These are phyloP conservation scores for Amniculicola lignicola DNA, from an alignment of 495 filamentous ascomycete genomes.

Conservation along the genomic window DNA sequence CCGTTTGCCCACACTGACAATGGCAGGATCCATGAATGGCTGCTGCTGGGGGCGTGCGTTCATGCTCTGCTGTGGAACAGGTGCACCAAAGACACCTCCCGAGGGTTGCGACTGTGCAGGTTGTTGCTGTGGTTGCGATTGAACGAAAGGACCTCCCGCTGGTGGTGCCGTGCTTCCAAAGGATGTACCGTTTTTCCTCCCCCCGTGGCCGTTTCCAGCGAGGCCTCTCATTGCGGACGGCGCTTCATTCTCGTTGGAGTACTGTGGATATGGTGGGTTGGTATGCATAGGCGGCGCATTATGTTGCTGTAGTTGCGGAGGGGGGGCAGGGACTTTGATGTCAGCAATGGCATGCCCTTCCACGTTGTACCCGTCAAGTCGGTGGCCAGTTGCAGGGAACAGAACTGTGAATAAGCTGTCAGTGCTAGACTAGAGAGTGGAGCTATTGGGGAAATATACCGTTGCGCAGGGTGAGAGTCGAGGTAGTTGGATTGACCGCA, in stretches of 20 bases:
- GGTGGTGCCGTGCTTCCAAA: no score
- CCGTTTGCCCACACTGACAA: conserved; percentile 41
- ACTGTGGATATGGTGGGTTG: conserved; percentile 16
- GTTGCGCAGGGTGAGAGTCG: conserved; percentile 71
- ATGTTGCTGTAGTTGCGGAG: conserved; percentile 34
- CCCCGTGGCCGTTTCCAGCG: no score
- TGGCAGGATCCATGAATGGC: conserved; percentile 43
- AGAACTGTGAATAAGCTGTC: conserved; percentile 41
- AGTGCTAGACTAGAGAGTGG: no score
- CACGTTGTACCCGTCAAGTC: conserved; percentile 49
- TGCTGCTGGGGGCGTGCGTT: no score
- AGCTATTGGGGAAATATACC: no score
- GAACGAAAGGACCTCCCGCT: no score
- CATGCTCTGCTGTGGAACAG: no score
- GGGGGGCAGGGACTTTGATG: conserved; percentile 46
- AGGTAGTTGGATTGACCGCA: conserved; percentile 60
- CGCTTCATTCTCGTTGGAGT: conserved; percentile 16
- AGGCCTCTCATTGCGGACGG: no score
- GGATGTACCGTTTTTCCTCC: no score
- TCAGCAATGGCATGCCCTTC: conserved; percentile 58
- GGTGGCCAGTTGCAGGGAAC: conserved; percentile 51
- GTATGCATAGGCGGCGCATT: conserved; percentile 31
- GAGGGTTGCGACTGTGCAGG: no score
- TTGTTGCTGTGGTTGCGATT: no score
- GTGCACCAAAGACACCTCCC: no score